These are phyloP conservation scores for Chytriomyces sp. DNA, from an alignment of 192 early-diverging fungal species.

Conservation along the genomic window DNA sequence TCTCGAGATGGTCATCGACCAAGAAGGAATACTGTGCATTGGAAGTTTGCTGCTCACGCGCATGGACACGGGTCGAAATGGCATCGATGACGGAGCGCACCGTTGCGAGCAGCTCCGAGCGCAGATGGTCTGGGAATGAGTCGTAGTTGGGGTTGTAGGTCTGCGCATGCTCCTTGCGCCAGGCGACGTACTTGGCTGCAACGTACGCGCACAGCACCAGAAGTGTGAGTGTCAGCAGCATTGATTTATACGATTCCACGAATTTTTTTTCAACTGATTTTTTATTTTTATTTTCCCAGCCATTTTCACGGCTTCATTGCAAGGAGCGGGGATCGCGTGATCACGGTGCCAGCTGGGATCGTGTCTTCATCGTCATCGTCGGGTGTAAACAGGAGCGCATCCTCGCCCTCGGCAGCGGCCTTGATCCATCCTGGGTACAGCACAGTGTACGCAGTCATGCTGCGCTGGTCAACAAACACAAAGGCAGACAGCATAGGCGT, in stretches of 20 bases:
- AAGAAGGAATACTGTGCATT: neutral
- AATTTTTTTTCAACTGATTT: neutral
- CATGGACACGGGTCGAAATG: neutral
- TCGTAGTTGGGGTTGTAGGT: constrained; percentile 3
- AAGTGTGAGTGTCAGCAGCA: neutral
- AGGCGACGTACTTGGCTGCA: neutral
- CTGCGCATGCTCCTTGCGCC: neutral
- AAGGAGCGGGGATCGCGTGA: constrained; percentile 10
- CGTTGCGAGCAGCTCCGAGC: neutral
- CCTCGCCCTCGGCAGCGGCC: neutral
- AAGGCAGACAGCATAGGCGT: constrained; percentile 10
- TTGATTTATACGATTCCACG: neutral
- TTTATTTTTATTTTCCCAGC: neutral
- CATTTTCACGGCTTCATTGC: neutral
- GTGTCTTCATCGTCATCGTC: constrained; percentile 22
- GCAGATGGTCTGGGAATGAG: neutral
- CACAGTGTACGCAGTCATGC: constrained; percentile 11
- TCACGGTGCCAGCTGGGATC: constrained; percentile 2
- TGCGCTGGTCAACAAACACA: constrained; percentile 27
- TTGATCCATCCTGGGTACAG: constrained; percentile 32
- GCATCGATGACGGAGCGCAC: neutral
- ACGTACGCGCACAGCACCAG: neutral
- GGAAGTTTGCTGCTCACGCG: neutral
- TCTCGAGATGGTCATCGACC: neutral
- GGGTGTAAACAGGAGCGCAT: neutral